Conservation (phyloP, 345 rosid genomes). For the Pugionium cornutum region DNA sequence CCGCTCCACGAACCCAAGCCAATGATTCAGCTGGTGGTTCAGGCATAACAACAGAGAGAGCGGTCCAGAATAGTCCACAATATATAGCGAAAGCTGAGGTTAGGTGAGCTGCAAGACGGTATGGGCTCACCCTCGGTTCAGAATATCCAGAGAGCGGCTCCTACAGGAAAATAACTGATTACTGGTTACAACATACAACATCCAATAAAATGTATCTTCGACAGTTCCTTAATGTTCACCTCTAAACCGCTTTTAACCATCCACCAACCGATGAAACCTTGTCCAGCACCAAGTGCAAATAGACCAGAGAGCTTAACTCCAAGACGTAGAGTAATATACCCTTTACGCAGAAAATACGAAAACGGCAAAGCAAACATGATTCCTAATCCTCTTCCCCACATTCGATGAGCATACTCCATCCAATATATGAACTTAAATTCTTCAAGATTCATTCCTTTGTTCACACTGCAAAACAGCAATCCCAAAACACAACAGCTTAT, state of each 20-base stretch:
- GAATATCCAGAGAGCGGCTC: constrained; percentile 85
- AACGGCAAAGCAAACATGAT: constrained; percentile 95
- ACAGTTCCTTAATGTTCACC: constrained; percentile 45
- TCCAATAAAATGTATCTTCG: background rate
- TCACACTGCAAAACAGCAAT: constrained; percentile 51
- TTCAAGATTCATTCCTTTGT: constrained; percentile 88
- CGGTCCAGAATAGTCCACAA: constrained; percentile 91
- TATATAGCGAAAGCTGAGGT: constrained; percentile 94
- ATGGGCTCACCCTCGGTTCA: constrained; percentile 94
- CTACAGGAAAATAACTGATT: constrained; percentile 42
- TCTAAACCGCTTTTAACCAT: constrained; percentile 99
- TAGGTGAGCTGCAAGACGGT: constrained; percentile 91
- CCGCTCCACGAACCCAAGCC: constrained; percentile 81
- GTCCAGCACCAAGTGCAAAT: constrained; percentile 96
- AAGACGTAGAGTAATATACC: constrained; percentile 78
- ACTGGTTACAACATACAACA: constrained; percentile 18
- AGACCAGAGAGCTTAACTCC: constrained; percentile 76
- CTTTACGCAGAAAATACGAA: constrained; percentile 84
- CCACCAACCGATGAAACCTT: constrained; percentile 99
- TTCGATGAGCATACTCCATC: constrained; percentile 97
- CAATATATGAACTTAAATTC: constrained; percentile 95
- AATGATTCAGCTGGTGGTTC: constrained; percentile 91
- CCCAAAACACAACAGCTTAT: background rate
- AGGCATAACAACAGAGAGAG: constrained; percentile 87
- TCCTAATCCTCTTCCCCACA: constrained; percentile 99